A percentile compares a stretch with the other conserved stretches of the same genome.
phyloP scores from a whole-genome alignment of 2,329 filamentous ascomycete genomes.

The Colletotrichum shisoi region DNA sequence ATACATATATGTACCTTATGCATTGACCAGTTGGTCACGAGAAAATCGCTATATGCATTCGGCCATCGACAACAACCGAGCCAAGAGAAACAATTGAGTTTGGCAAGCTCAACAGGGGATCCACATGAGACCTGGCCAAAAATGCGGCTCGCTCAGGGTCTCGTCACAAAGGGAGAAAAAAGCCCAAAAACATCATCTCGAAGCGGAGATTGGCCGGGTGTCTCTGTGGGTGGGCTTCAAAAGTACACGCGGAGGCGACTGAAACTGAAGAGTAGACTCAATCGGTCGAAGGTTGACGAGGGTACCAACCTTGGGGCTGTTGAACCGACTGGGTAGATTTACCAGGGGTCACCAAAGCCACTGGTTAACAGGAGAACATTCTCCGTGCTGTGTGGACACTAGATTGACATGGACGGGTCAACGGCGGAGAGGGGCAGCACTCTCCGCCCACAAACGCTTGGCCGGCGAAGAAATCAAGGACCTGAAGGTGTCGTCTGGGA shows the following conservation, averaged over 20 bases:
- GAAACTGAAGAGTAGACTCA: not conserved
- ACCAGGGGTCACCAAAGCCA: not conserved
- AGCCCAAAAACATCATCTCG: not conserved
- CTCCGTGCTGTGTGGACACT: slow-evolving; percentile 8
- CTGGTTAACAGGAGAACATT: slow-evolving; percentile 11
- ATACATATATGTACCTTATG: too few relatives aligned
- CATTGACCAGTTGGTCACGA: not conserved
- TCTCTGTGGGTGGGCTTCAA: not conserved
- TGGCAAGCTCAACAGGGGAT: not conserved
- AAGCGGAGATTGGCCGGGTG: not conserved
- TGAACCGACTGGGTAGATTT: not conserved
- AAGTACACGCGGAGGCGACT: not conserved
- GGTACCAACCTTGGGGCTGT: not conserved
- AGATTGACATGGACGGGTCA: not conserved
- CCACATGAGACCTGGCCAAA: not conserved
- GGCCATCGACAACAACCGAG: not conserved
- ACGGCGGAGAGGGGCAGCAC: not conserved
- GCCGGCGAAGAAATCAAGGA: not conserved
- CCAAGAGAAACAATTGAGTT: not conserved
- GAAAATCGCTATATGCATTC: not conserved
- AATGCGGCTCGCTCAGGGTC: slow-evolving; percentile 11
- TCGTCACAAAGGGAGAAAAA: not conserved
- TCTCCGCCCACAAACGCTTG: not conserved
- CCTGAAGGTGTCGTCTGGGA: not conserved
- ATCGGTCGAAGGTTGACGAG: not conserved